Percentiles rank a stretch among this genome's conserved stretches.
Conservation (phyloP, 306 rosid species). For the Fagus sylvatica region DNA sequence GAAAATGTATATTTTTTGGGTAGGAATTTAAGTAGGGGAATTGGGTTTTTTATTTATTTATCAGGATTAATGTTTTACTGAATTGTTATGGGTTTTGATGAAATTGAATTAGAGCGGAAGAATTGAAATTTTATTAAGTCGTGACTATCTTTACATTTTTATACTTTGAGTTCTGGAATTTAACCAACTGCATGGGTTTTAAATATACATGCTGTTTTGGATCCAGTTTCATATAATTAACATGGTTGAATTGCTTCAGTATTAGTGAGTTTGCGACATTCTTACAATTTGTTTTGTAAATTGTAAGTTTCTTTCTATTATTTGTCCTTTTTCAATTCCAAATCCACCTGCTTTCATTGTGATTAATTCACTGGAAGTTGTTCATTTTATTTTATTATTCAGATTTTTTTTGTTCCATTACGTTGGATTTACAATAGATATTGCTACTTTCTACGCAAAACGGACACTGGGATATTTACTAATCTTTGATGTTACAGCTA, state of each 20-base stretch:
- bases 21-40: neutral
- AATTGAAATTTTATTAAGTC: too few relatives aligned
- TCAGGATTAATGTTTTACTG: neutral
- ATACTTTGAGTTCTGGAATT: too few relatives aligned
- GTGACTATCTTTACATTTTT: too few relatives aligned
- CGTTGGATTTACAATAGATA: neutral
- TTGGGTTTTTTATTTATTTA: neutral
- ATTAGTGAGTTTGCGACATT: too few relatives aligned
- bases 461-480: neutral
- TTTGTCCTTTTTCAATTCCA: neutral
- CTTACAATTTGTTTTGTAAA: too few relatives aligned
- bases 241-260: too few relatives aligned
- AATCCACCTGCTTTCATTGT: neutral
- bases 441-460: neutral
- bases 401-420: neutral
- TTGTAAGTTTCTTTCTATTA: neutral
- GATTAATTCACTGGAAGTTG: neutral
- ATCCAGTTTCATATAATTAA: too few relatives aligned
- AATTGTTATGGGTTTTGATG: neutral
- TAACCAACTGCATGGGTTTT: too few relatives aligned
- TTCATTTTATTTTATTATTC: neutral
- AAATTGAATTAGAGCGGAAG: too few relatives aligned
- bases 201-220: too few relatives aligned
- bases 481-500: neutral
- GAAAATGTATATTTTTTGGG: constrained; percentile 13